Percentiles rank a stretch among this genome's conserved stretches.
phyloP scores from a whole-genome alignment of 2,329 filamentous ascomycete genomes.

The Grosmannia serpens region DNA sequence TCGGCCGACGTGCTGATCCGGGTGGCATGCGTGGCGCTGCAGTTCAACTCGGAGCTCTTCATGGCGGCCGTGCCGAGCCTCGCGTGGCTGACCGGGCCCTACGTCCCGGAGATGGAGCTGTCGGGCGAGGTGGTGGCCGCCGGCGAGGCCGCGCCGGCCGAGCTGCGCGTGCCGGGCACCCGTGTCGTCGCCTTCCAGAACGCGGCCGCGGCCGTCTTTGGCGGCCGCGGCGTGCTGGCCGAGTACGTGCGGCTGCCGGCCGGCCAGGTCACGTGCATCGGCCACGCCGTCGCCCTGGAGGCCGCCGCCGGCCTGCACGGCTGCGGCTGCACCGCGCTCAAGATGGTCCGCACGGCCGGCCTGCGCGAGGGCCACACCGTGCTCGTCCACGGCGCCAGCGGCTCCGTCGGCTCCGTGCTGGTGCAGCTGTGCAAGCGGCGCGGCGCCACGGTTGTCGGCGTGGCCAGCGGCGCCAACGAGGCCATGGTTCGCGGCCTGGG shows the following conservation, averaged over 20 bases:
- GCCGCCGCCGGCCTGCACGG: constrained; percentile 19
- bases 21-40: constrained; percentile 21
- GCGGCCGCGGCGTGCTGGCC: constrained; percentile 19
- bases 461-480: constrained; percentile 33
- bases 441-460: constrained; percentile 28
- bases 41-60: constrained; percentile 18
- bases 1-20: constrained; percentile 18
- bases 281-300: neutral
- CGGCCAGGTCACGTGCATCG: constrained; percentile 14
- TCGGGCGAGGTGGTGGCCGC: constrained; percentile 19
- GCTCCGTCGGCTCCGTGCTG: constrained; percentile 33
- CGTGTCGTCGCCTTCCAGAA: constrained; percentile 19
- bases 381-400: constrained; percentile 36
- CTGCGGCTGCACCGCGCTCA: constrained; percentile 19
- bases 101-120: constrained; percentile 22
- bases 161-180: constrained; percentile 13
- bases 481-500: constrained; percentile 33
- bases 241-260: constrained; percentile 22
- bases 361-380: constrained; percentile 24
- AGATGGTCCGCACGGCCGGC: constrained; percentile 16
- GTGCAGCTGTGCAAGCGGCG: constrained; percentile 31
- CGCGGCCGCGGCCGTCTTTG: constrained; percentile 6
- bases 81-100: constrained; percentile 2
- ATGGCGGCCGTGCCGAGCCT: constrained; percentile 14
- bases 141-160: constrained; percentile 12